Conservation (phyloP, 331 rosid species). For the Stylosanthes scabra region DNA sequence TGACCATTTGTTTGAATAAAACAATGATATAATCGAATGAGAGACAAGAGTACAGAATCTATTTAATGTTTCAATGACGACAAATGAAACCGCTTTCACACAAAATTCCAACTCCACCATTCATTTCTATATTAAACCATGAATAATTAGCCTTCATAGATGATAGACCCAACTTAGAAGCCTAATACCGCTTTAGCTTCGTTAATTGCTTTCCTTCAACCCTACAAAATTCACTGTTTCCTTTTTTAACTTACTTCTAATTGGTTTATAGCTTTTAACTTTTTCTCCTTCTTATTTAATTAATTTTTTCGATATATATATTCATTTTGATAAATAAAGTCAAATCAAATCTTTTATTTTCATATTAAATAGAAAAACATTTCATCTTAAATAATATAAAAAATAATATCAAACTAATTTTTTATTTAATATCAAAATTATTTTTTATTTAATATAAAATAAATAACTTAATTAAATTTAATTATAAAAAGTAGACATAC, state of each 20-base stretch:
- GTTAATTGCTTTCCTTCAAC: not conserved
- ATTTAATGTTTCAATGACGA: constrained; percentile 45
- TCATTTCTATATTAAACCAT: constrained; percentile 40
- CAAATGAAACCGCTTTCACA: constrained; percentile 56
- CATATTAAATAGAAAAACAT: too few species aligned
- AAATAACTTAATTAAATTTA: too few species aligned
- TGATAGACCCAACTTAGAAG: constrained; percentile 48
- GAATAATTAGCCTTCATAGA: constrained; percentile 50
- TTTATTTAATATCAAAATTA: too few species aligned
- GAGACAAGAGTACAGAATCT: constrained; percentile 46
- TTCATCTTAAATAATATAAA: too few species aligned
- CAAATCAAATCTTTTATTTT: too few species aligned
- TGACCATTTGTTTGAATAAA: not conserved
- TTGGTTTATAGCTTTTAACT: not conserved
- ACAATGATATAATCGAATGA: not conserved
- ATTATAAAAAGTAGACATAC: too few species aligned
- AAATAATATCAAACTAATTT: too few species aligned
- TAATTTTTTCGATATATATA: not conserved
- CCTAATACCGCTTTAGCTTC: constrained; percentile 26
- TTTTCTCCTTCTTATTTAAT: not conserved
- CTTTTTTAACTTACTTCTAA: constrained; percentile 15
- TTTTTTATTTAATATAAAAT: too few species aligned
- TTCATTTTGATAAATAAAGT: constrained; percentile 25
- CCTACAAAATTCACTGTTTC: constrained; percentile 9
- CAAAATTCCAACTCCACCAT: constrained; percentile 39